Percentiles rank a stretch among this genome's conserved stretches.
These are phyloP conservation scores for Spergularia bocconei DNA, from an alignment of 148 eudicot genomes.

Conservation along the genomic window DNA sequence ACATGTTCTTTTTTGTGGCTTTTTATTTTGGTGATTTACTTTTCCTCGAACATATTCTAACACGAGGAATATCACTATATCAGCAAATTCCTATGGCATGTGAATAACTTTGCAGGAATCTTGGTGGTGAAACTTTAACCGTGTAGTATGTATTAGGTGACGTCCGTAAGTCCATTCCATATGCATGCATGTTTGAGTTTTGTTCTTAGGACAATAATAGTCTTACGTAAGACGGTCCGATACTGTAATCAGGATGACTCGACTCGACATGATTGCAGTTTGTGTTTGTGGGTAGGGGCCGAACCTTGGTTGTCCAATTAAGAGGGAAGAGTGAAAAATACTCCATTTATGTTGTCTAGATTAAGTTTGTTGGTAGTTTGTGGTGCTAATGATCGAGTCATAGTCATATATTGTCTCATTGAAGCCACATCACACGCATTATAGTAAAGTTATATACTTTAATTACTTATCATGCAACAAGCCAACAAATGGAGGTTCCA, in stretches of 20 bases:
- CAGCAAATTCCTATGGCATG: constrained; percentile 1
- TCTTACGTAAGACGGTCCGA: neutral
- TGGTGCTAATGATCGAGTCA: constrained; percentile 20
- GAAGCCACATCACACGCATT: constrained; percentile 21
- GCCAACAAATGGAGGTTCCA: neutral
- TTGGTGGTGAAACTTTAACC: neutral
- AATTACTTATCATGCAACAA: constrained; percentile 8
- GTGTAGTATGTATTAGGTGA: neutral
- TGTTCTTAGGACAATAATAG: neutral
- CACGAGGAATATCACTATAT: neutral
- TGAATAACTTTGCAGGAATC: neutral
- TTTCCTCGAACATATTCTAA: neutral
- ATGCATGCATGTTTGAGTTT: neutral
- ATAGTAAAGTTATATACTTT: constrained; percentile 15
- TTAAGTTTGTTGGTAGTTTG: constrained; percentile 6
- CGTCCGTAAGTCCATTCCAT: neutral
- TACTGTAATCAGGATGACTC: neutral
- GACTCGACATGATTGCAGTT: neutral
- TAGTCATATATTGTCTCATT: neutral
- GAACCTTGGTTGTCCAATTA: constrained; percentile 4
- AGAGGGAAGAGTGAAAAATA: neutral
- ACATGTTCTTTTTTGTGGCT: neutral
- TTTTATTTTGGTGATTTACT: neutral
- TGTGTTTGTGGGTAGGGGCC: neutral
- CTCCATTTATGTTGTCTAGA: neutral